Base-by-base conservation (phyloP, 768 basidiomycete genomes). In the Pleurotus tuber-regium region DNA sequence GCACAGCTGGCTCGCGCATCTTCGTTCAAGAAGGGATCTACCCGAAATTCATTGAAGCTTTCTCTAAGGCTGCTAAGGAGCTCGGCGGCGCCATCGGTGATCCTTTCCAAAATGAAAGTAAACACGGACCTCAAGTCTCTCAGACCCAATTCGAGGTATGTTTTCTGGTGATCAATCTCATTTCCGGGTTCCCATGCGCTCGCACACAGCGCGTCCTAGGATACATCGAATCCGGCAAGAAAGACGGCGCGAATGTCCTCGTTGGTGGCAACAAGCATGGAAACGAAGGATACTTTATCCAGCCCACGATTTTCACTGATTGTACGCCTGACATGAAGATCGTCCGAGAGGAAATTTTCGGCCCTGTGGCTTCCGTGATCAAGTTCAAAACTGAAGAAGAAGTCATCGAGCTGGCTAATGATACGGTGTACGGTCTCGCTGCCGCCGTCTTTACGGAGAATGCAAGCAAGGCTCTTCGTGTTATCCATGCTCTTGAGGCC, bases 171-270 rank as follows among this genome's bases (percentile, higher is more conserved):
- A n/a, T 40, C 4, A 14, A 24, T 33, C 12, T 23, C 7, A n/a
- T n/a, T n/a, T n/a, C n/a, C n/a, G n/a, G n/a, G n/a, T n/a, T n/a
- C n/a, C n/a, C n/a, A n/a, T n/a, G n/a, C n/a, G n/a, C n/a, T n/a
- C n/a, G n/a, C 31, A 47, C 30, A n/a, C 53, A 87, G 85, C 81
- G 83, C 46, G 77, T 91, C 56, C 78, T 88, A 76, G 68, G 66
- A 25, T 90, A 89, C 70, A 88, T 92, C 61, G 65, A 87, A n/a
- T 77, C 80, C 2, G 90, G 88, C 9, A 85, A 82, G 60, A 59
- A 74, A n/a, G 78, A 79, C 18, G 89, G 89, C 21, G 89, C 89
- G 0, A 86, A 64, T 11, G 65, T 86, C 6, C 74, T 78, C 56
- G 55, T 70, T 3, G 89, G 89, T 2, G 89, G 88, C 7, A 71